phyloP scores from a whole-genome alignment of 2,329 filamentous ascomycete species.

The Diaporthe citrichinensis region DNA sequence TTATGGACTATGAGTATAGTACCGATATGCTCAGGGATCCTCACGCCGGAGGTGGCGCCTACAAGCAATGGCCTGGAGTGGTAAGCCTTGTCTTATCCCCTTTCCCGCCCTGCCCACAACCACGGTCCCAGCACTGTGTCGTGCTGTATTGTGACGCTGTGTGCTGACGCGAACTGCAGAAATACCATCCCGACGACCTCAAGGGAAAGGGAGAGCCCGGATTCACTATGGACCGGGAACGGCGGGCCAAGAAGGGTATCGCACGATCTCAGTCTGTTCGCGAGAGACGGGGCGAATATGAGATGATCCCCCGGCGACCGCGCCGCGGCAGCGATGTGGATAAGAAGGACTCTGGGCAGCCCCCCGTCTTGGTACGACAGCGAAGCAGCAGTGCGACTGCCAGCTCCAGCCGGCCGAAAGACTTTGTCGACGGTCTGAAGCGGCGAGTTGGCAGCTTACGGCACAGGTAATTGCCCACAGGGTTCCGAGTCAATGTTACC shows the following conservation, averaged over 20 bases:
- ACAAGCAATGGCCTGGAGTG: conserved; percentile 80
- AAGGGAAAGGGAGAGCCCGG: conserved; percentile 88
- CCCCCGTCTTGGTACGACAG: conserved; percentile 47
- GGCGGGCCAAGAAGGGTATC: conserved; percentile 69
- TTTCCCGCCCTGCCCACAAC: not conserved
- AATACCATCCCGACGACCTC: conserved; percentile 82
- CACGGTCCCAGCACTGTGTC: not conserved
- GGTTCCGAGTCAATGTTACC: not conserved
- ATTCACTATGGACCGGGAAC: conserved; percentile 77
- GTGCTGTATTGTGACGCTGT: not conserved
- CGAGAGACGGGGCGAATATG: conserved; percentile 57
- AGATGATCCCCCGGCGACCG: conserved; percentile 60
- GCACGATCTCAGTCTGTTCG: conserved; percentile 45
- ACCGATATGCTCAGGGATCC: conserved; percentile 85
- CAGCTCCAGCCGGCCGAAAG: conserved; percentile 54
- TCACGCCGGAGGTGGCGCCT: conserved; percentile 78
- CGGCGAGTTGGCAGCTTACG: conserved; percentile 67
- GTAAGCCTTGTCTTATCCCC: conserved; percentile 66
- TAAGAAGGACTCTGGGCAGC: conserved; percentile 45
- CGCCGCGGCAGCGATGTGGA: conserved; percentile 41
- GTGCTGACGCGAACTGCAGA: conserved; percentile 51
- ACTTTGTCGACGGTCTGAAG: conserved; percentile 66
- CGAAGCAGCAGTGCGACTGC: conserved; percentile 60
- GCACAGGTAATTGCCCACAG: conserved; percentile 53
- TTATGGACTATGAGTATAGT: conserved; percentile 88